Conservation (phyloP, 2,329 filamentous ascomycete genomes). For the Penicillium glabrum region DNA sequence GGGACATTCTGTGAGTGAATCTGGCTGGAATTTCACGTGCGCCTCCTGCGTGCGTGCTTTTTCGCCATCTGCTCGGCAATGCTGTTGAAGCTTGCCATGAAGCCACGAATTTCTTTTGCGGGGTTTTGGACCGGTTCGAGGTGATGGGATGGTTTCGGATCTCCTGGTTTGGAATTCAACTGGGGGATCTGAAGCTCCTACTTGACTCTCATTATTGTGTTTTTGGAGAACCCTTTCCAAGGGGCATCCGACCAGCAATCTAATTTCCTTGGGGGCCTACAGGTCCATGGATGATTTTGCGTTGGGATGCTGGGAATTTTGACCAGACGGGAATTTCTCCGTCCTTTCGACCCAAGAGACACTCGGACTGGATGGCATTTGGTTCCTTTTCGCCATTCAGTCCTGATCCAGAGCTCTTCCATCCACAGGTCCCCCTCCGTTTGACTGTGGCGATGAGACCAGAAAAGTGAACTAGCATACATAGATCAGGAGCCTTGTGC, state of each 20-base stretch:
- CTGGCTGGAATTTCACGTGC: slow-evolving; percentile 8
- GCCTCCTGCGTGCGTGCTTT: slow-evolving; percentile 3
- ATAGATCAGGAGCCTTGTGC: slow-evolving; percentile 14
- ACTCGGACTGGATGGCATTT: slow-evolving; percentile 30
- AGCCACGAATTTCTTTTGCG: slow-evolving; percentile 21
- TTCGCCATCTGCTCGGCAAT: slow-evolving; percentile 10
- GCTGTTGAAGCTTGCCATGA: slow-evolving; percentile 6
- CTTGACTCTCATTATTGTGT: slow-evolving; percentile 5
- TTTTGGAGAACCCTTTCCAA: slow-evolving; percentile 8
- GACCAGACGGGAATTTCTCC: slow-evolving; percentile 1
- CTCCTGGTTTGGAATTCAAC: background rate
- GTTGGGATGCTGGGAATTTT: background rate
- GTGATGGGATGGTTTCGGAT: background rate
- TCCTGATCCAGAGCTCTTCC: slow-evolving; percentile 23
- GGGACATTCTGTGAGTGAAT: slow-evolving; percentile 75
- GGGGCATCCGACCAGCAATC: background rate
- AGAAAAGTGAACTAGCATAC: slow-evolving; percentile 29
- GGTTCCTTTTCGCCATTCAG: slow-evolving; percentile 30
- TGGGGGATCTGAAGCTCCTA: background rate
- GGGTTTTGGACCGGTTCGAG: slow-evolving; percentile 6
- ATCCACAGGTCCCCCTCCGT: slow-evolving; percentile 12
- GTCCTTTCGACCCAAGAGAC: slow-evolving; percentile 13
- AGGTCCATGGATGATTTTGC: background rate
- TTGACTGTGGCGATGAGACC: slow-evolving; percentile 23
- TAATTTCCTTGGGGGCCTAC: background rate